Conservation (phyloP, 2,329 filamentous ascomycete species). For the Penicillium sp. region DNA sequence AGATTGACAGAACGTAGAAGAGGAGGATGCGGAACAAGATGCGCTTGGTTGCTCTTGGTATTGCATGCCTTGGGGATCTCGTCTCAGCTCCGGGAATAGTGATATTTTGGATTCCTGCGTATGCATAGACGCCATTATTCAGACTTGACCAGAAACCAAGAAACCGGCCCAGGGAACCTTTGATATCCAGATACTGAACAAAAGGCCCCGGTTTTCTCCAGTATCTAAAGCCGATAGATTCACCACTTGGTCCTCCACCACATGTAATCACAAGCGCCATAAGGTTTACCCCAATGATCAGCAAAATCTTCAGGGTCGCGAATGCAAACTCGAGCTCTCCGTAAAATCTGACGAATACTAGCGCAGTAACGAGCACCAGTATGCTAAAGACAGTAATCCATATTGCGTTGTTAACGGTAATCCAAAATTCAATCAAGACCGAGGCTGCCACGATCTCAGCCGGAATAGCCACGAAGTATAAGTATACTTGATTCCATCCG, state of each 20-base stretch:
- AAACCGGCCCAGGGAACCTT: slow-evolving; percentile 11
- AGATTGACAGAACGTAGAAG: slow-evolving; percentile 21
- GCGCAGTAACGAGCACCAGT: slow-evolving; percentile 38
- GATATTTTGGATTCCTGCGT: slow-evolving; percentile 10
- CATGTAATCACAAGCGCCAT: slow-evolving; percentile 54
- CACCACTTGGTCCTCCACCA: slow-evolving; percentile 40
- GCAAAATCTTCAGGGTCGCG: slow-evolving; percentile 60
- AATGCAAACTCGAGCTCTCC: slow-evolving; percentile 61
- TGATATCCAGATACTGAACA: slow-evolving; percentile 38
- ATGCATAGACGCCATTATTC: slow-evolving; percentile 7
- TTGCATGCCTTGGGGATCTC: slow-evolving; percentile 10
- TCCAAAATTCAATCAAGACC: slow-evolving; percentile 40
- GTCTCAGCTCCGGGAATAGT: slow-evolving; percentile 15
- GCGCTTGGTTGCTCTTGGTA: slow-evolving; percentile 13
- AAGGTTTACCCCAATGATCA: slow-evolving; percentile 66
- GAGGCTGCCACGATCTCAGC: slow-evolving; percentile 38
- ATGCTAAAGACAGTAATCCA: slow-evolving; percentile 47
- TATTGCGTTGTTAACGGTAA: slow-evolving; percentile 53
- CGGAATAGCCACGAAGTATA: slow-evolving; percentile 37
- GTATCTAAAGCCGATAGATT: slow-evolving; percentile 47
- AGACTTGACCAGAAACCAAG: slow-evolving; percentile 16
- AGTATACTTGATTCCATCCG: slow-evolving; percentile 46
- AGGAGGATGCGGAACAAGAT: slow-evolving; percentile 16
- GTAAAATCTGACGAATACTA: slow-evolving; percentile 45
- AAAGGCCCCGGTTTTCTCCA: slow-evolving; percentile 48